Base-by-base conservation (phyloP, 2,329 filamentous ascomycete species). In the Paraphoma chrysanthemicola region DNA sequence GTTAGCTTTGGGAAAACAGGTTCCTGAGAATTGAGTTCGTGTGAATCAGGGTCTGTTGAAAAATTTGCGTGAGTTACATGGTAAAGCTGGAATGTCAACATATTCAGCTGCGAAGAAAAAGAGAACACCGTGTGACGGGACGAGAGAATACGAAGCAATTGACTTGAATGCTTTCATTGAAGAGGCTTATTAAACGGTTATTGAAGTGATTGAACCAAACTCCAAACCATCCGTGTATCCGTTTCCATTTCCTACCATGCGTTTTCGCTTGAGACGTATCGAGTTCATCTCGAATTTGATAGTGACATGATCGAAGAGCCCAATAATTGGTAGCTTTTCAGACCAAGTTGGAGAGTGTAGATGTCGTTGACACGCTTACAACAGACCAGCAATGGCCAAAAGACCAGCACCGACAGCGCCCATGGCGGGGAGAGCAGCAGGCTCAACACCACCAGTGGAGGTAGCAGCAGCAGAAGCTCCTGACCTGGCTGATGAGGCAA, bases 381-480 rank as follows among this genome's bases (percentile, higher is more conserved):
- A 72, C 41, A 75, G 68, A 59, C 69, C 70, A 29, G 71, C 73
- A 46, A 67, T 41, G 31, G 70, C 66, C 52, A 74, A 52, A 46
- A 74, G 51, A 60, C 71, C 72, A 62, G 64, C 72, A 54, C 68
- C 72, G 17, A 71, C 53, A 46, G 68, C 72, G 30, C 72, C 74
- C 59, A 75, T 67, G 36, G 62, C 69, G 11, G 72, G 70, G 36
- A 73, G 56, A 31, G 60, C 67, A 46, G 66, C 69, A 23, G 67
- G 60, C 38, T 62, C 66, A 43, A 63, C 67, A 46, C 51, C 67
- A 44, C 57, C 51, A n/a, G 60, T 44, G 7, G 54, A 50, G 29
- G 52, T 30, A 36, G 58, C 54, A 23, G 57, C 50, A 17, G 44
- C 54, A 33, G 55, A 53, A 41, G 60, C 60, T 11, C 55, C 46